Base-by-base conservation (phyloP, 2,329 filamentous ascomycete species). In the Nothopassalora personata region DNA sequence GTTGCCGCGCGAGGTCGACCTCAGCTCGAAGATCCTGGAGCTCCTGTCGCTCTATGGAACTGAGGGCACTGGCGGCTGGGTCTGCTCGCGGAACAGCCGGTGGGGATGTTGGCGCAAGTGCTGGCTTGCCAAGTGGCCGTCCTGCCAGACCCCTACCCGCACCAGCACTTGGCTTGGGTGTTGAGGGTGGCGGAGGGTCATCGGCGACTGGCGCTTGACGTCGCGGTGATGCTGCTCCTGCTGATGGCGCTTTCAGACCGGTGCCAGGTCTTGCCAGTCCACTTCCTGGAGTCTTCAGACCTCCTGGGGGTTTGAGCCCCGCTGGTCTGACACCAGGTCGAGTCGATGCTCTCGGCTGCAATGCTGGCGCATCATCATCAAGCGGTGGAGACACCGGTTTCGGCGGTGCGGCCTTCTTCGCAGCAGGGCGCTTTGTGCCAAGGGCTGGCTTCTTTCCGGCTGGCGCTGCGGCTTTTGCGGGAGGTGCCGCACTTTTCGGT, bases 1-100 rank as follows among this genome's bases (percentile, higher is more conserved):
- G 84, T 57, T 86, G 85, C 23, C 83, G 80, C 5, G 96, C 79
- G 31, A 88, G 83, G 51, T 97, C 92, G 67, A 93, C 92, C 61
- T 95, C 87, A 11, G 86, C 80, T 39, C 92, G 88, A 11, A 97
- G 82, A 70, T 96, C 92, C 64, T 96, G 91, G 1, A 99, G 79
- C 73, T 99, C 93, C n/a, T 91, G 90, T 47, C 90, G 85, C 71
- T 99, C 94, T n/a, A 90, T 81, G 8, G 88, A 83, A 19, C 86
- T 84, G 51, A 96, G 80, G 0, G 88, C 88, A 43, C 84, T 86
- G 0, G 86, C 55, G 50, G 60, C 47, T 77, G 73, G 46, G 33
- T 62, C 58, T 1, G 81, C 70, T 65, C 58, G 82, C 57, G 19
- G 86, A 83, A 19, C 86, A 34, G 49, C 49, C 81, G 59, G 91